Evolutionary conservation across 148 eudicot species (phyloP).

Genomic region (Fagopyrum tataricum): DNA sequence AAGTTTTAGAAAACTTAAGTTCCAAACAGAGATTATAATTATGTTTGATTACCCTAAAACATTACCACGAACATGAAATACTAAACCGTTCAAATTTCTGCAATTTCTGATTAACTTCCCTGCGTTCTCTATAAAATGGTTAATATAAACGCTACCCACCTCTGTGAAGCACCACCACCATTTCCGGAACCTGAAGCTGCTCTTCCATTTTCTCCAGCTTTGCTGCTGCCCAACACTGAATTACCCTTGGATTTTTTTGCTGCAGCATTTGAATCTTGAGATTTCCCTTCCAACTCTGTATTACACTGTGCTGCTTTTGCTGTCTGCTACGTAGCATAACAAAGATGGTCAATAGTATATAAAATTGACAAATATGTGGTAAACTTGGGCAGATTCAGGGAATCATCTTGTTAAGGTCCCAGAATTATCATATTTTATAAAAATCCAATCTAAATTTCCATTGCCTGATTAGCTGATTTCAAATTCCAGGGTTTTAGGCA

Average conservation of each 20-base stretch:
- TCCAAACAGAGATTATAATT: background rate
- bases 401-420: background rate
- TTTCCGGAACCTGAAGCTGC: constrained; percentile 88
- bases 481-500: no score
- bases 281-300: constrained; percentile 51
- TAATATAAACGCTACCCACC: constrained; percentile 30
- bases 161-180: constrained; percentile 81
- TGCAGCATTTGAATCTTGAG: constrained; percentile 40
- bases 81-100: background rate
- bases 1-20: background rate
- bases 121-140: background rate
- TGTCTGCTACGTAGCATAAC: constrained; percentile 24
- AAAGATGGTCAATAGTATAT: background rate
- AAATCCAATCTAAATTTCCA: no score
- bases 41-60: background rate
- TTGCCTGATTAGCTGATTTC: no score
- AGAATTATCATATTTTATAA: no score
- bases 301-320: constrained; percentile 35
- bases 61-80: background rate
- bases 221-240: constrained; percentile 35
- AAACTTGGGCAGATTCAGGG: background rate
- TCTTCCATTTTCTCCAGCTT: constrained; percentile 56
- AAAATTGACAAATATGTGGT: background rate
- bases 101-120: background rate
- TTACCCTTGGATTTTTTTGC: constrained; percentile 52